Base-by-base conservation (phyloP, 495 filamentous ascomycete genomes). In the Penicillium mononematosum region DNA sequence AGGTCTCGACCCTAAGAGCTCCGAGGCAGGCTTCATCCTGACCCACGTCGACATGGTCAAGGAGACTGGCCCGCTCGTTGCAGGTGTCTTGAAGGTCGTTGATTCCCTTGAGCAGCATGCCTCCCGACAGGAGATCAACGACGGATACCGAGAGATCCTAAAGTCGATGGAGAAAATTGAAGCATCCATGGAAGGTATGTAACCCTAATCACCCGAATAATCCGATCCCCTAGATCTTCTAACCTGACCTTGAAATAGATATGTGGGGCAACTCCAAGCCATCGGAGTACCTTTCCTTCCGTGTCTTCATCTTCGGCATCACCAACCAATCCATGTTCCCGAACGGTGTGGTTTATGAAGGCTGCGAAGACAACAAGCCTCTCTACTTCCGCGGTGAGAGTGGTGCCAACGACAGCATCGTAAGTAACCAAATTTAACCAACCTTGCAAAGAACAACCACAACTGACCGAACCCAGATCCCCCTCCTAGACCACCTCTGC, bases 271-370 rank as follows among this genome's bases (percentile, higher is more conserved):
- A 89, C 64, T 90, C 87, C 50, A 89, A 87, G 64, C 91, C 92
- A 12, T 68, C 75, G 4, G 81, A 88, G 46, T 96, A 96, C 71
- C 86, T 84, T 32, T 85, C 79, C 48, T 96, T 94, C 81, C 85
- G 92, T 11, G 92, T 91, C 32, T 96, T 96, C 74, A 96, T 96
- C 71, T 96, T 95, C 62, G 92, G 92, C 48, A 95, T 96, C 62
- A 90, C 86, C 2, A 85, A 80, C 7, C 92, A 96, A 69, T 84
- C 82, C 45, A 96, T 96, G 92, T 96, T 96, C 69, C 92, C 92
- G 3, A 76, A 88, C 47, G 92, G 92, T 2, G 92, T 96, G 3
- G 70, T 94, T 53, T 96, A 96, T 71, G 87, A 93, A 67, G 90
- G 89, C 20, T 78, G 91, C 32, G 85, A 85, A 46, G 84, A 88